A percentile compares a stretch with the other conserved stretches of the same genome.
Conservation (phyloP, 257 asterid species). For the Capsicum pubescens region DNA sequence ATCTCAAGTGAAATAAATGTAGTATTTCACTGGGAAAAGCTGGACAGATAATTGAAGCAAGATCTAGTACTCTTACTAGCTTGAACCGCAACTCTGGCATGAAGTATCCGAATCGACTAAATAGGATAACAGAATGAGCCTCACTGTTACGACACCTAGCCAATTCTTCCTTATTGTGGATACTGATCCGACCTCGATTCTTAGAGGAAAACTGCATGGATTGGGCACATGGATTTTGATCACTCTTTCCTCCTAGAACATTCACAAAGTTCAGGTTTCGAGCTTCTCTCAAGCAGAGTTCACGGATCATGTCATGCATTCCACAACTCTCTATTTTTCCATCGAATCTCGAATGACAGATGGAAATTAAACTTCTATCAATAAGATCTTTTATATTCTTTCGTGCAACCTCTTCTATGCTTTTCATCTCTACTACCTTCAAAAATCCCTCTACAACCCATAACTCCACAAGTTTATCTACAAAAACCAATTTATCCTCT, state of each 20-base stretch:
- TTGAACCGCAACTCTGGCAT: not conserved
- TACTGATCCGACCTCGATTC: not conserved
- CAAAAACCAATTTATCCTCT: slow-evolving; percentile 4
- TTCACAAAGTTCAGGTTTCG: not conserved
- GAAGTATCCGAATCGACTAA: not conserved
- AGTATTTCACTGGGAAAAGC: not conserved
- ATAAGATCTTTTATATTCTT: not conserved
- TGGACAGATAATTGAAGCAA: not conserved
- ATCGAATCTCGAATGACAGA: not conserved
- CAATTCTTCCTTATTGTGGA: not conserved
- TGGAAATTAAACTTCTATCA: not conserved
- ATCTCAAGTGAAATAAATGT: not conserved
- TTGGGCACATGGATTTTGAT: not conserved
- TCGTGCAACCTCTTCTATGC: not conserved
- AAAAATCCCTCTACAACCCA: slow-evolving; percentile 39
- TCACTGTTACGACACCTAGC: not conserved
- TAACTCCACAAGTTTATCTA: slow-evolving; percentile 24
- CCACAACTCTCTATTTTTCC: slow-evolving; percentile 23
- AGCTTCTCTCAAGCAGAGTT: slow-evolving; percentile 31
- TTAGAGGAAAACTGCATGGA: not conserved
- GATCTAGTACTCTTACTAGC: not conserved
- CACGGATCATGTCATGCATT: slow-evolving; percentile 28
- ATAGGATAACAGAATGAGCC: not conserved
- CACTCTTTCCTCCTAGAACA: not conserved
- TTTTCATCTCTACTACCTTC: not conserved